Conservation (phyloP, 1,284 basidiomycete species). For the Mycena sp. region DNA sequence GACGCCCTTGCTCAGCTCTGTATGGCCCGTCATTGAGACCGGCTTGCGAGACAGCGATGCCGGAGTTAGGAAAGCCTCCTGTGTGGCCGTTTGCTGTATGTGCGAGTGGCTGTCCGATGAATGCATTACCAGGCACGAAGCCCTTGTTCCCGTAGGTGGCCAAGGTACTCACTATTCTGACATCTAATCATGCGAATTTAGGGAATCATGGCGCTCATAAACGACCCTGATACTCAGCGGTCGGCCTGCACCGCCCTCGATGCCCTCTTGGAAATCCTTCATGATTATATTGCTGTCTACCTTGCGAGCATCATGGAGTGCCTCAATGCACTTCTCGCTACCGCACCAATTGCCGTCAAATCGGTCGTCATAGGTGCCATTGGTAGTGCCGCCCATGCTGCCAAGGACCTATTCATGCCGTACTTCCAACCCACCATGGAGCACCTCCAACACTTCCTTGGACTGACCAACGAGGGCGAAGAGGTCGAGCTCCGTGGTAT, state of each 20-base stretch:
- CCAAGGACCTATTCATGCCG: constrained; percentile 90
- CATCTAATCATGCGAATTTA: constrained; percentile 39
- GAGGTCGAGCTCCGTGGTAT: constrained; percentile 97
- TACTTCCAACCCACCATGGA: constrained; percentile 97
- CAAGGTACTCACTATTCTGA: background rate
- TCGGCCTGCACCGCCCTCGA: constrained; percentile 97
- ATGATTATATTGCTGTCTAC: constrained; percentile 92
- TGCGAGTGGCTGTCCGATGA: constrained; percentile 99
- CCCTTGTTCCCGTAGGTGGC: constrained; percentile 84
- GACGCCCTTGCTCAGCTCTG: constrained; percentile 90
- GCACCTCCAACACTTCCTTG: constrained; percentile 87
- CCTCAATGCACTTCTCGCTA: constrained; percentile 89
- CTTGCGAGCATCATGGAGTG: constrained; percentile 96
- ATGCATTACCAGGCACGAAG: constrained; percentile 85
- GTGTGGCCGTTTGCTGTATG: constrained; percentile 94
- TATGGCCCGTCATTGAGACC: constrained; percentile 96
- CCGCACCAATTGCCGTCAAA: constrained; percentile 89
- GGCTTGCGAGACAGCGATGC: constrained; percentile 89
- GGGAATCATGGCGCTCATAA: constrained; percentile 91
- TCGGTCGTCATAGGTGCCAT: constrained; percentile 98
- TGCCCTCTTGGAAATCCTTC: constrained; percentile 95
- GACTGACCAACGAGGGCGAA: constrained; percentile 86
- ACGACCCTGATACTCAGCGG: constrained; percentile 89
- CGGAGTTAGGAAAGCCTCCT: constrained; percentile 93
- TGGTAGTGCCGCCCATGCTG: constrained; percentile 98